These are phyloP conservation scores for Paramarasmius palmivorus DNA, from an alignment of 1,284 basidiomycete genomes.

Conservation along the genomic window DNA sequence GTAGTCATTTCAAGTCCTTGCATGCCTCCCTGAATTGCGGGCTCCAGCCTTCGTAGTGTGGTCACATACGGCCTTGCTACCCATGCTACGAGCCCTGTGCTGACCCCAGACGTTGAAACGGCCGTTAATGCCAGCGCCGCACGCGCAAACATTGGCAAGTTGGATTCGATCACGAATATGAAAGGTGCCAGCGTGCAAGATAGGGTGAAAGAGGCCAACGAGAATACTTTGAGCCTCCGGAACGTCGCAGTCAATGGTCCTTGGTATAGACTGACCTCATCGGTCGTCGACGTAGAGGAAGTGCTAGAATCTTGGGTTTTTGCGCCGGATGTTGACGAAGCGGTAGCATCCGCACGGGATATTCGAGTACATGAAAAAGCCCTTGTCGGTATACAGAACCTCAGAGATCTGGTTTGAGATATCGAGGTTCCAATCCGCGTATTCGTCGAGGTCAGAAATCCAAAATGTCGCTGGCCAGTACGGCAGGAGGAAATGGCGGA, in stretches of 20 bases:
- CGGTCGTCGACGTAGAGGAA: not conserved
- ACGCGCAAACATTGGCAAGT: conserved; percentile 71
- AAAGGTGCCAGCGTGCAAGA: conserved; percentile 75
- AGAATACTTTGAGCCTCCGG: conserved; percentile 80
- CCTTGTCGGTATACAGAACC: not conserved
- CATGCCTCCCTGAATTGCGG: conserved; percentile 39
- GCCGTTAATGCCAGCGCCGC: conserved; percentile 70
- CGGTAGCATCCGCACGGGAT: not conserved
- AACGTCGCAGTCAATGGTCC: conserved; percentile 77
- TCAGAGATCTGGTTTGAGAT: not conserved
- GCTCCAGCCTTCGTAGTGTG: conserved; percentile 38
- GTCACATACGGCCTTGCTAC: conserved; percentile 54
- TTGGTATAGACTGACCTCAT: conserved; percentile 29
- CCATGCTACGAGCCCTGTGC: conserved; percentile 63
- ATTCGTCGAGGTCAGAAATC: too few relatives aligned
- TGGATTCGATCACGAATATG: conserved; percentile 79
- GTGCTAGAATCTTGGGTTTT: not conserved
- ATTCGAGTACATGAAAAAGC: not conserved
- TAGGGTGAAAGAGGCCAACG: conserved; percentile 74
- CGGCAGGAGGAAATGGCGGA: conserved; percentile 12
- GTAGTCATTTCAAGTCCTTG: conserved; percentile 75
- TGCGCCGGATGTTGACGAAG: not conserved
- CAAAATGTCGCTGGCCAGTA: too few relatives aligned
- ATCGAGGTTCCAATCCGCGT: too few relatives aligned
- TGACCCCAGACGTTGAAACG: conserved; percentile 67